phyloP scores from a whole-genome alignment of 768 basidiomycete species.

The Russula earlei region DNA sequence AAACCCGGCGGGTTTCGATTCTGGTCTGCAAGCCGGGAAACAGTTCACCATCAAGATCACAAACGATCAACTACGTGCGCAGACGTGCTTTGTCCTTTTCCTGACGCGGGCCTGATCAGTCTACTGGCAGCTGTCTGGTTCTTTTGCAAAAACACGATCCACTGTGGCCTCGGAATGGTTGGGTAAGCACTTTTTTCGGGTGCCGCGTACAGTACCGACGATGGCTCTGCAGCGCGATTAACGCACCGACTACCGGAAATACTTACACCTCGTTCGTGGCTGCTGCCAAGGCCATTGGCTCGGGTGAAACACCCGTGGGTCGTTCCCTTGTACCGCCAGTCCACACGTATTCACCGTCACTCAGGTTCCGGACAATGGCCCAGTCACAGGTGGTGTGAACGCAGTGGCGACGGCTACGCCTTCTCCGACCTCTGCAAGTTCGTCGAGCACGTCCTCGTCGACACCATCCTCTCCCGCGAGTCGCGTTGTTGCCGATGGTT shows the following conservation, averaged over 20 bases:
- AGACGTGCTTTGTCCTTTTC: background rate
- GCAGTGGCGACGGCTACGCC: slow-evolving; percentile 14
- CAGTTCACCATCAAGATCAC: slow-evolving; percentile 42
- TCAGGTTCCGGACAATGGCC: slow-evolving; percentile 32
- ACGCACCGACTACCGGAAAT: slow-evolving; percentile 38
- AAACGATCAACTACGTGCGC: slow-evolving; percentile 38
- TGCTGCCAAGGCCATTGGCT: slow-evolving; percentile 33
- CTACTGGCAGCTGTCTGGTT: slow-evolving; percentile 41
- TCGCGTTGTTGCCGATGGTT: slow-evolving; percentile 1
- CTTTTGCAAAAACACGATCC: slow-evolving; percentile 39
- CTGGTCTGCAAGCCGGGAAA: slow-evolving; percentile 33
- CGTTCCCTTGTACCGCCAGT: no score
- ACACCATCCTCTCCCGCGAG: background rate
- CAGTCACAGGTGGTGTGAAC: slow-evolving; percentile 33
- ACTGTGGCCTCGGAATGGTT: slow-evolving; percentile 47
- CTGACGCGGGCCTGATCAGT: background rate
- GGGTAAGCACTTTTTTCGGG: slow-evolving; percentile 24
- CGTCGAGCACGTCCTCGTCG: background rate
- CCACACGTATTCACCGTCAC: background rate
- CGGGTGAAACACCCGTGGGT: slow-evolving; percentile 30
- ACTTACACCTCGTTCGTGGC: slow-evolving; percentile 32
- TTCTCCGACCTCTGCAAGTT: background rate
- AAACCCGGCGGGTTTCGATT: slow-evolving; percentile 39
- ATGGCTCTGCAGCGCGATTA: slow-evolving; percentile 29
- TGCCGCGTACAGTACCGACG: background rate